Evolutionary conservation across 31 red algal species (phyloP).

Genomic region (Asparagopsis taxiformis): DNA sequence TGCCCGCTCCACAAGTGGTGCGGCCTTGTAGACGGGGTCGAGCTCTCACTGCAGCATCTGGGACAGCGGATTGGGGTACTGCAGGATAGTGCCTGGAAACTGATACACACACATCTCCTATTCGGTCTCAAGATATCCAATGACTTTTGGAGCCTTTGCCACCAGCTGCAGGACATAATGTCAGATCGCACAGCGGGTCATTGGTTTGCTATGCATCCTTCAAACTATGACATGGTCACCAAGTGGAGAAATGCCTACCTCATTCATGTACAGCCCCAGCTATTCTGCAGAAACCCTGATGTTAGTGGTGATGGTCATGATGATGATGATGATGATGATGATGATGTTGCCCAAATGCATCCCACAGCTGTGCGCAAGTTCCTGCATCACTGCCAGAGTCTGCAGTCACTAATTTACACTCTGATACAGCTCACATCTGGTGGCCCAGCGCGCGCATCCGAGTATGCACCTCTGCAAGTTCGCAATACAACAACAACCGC

Average conservation of each 20-base stretch:
- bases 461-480: neutral
- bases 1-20: neutral
- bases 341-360: no score
- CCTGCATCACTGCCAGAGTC: neutral
- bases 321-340: no score
- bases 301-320: neutral
- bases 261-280: neutral
- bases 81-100: neutral
- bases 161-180: neutral
- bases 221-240: neutral
- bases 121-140: neutral
- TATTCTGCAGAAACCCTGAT: neutral
- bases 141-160: neutral
- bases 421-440: neutral
- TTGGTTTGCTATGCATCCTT: neutral
- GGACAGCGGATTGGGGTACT: neutral
- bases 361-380: neutral
- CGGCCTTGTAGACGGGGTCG: conserved; percentile 2
- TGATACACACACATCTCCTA: neutral
- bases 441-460: neutral
- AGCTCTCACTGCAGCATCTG: neutral
- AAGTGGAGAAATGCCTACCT: neutral
- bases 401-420: neutral
- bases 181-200: neutral
- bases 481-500: neutral